phyloP scores from a whole-genome alignment of 2,329 filamentous ascomycete genomes.

The Paraphoma chrysanthemicola region DNA sequence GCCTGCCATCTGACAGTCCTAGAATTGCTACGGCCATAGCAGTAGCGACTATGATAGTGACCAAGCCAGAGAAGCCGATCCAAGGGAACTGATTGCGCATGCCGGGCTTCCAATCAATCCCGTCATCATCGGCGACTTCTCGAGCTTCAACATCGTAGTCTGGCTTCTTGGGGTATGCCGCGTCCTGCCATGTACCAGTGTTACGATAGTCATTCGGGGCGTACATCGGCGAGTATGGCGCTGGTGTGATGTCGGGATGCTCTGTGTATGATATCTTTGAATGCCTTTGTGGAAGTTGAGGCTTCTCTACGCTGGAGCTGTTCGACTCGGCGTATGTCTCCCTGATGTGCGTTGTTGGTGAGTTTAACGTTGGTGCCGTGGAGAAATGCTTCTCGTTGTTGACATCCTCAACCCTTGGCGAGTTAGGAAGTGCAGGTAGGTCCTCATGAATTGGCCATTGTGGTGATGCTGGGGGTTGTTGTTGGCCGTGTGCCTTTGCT shows the following conservation, averaged over 20 bases:
- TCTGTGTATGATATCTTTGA: neutral
- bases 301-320: neutral
- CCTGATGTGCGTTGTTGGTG: neutral
- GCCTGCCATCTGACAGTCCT: conserved; percentile 16
- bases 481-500: neutral
- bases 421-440: neutral
- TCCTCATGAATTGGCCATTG: neutral
- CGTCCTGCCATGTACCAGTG: conserved; percentile 3
- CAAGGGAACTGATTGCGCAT: conserved; percentile 31
- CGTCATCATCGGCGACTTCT: conserved; percentile 18
- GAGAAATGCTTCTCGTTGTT: conserved; percentile 6
- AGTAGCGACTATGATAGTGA: conserved; percentile 25
- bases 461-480: neutral
- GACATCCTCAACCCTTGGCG: neutral
- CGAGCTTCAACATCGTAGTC: conserved; percentile 3
- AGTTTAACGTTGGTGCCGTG: conserved; percentile 1
- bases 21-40: conserved; percentile 25
- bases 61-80: conserved; percentile 26
- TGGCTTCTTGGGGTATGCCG: conserved; percentile 1
- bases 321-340: conserved; percentile 1
- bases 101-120: conserved; percentile 33
- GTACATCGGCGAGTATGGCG: conserved; percentile 1
- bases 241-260: neutral
- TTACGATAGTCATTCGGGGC: conserved; percentile 3
- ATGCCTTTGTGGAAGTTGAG: neutral